Conservation (phyloP, 2,329 filamentous ascomycete species). For the Exserohilum turcica region DNA sequence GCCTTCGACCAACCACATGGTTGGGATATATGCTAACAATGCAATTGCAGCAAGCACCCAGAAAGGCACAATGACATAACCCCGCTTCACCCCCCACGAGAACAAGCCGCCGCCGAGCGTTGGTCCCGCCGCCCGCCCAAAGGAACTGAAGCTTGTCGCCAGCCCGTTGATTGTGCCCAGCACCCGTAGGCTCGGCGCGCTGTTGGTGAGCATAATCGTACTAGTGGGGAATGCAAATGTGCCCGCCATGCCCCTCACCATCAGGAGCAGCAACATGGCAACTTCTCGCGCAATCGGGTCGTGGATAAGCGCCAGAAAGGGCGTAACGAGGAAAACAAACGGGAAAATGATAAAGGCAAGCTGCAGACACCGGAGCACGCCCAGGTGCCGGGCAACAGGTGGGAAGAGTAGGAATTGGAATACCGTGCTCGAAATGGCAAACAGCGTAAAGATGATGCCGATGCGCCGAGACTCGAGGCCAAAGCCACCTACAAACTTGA, state of each 20-base stretch:
- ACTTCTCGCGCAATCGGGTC: slow-evolving; percentile 59
- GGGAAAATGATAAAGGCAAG: slow-evolving; percentile 71
- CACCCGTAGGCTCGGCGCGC: slow-evolving; percentile 72
- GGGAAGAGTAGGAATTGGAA: slow-evolving; percentile 89
- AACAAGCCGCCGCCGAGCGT: slow-evolving; percentile 75
- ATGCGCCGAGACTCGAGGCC: slow-evolving; percentile 75
- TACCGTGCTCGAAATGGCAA: slow-evolving; percentile 77
- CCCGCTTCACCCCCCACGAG: slow-evolving; percentile 73
- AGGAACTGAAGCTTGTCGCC: slow-evolving; percentile 78
- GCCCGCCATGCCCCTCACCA: slow-evolving; percentile 73
- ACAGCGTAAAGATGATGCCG: slow-evolving; percentile 82
- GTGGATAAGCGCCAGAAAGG: slow-evolving; percentile 73
- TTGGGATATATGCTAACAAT: slow-evolving; percentile 69
- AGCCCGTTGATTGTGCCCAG: slow-evolving; percentile 91
- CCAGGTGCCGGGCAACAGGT: slow-evolving; percentile 70
- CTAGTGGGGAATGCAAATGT: slow-evolving; percentile 89
- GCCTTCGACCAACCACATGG: slow-evolving; percentile 75
- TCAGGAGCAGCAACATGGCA: slow-evolving; percentile 68
- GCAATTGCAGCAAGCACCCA: slow-evolving; percentile 74
- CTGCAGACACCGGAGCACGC: slow-evolving; percentile 75
- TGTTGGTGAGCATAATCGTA: slow-evolving; percentile 90
- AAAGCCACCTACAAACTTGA: slow-evolving; percentile 84
- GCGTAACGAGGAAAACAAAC: slow-evolving; percentile 77
- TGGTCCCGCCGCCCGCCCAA: slow-evolving; percentile 81
- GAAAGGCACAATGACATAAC: slow-evolving; percentile 80